A percentile compares a stretch with the other conserved stretches of the same genome.
Evolutionary conservation across 352 stramenopile genomes (phyloP).

Genomic region (Globisporangium parvum): DNA sequence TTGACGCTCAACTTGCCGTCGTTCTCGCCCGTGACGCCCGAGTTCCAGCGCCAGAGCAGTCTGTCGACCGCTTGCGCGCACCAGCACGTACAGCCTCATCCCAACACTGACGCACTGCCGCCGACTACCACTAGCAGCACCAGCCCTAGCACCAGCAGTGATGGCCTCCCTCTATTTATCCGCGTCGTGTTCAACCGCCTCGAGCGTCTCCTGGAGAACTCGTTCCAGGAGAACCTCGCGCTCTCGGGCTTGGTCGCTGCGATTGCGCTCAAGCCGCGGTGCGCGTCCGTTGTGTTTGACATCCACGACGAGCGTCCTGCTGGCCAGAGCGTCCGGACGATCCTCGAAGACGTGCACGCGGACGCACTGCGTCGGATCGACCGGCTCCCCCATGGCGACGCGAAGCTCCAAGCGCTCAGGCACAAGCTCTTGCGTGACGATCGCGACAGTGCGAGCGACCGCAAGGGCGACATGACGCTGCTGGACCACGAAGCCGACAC

Average conservation of each 20-base stretch:
- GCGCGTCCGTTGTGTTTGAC: constrained; percentile 47
- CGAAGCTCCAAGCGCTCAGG: constrained; percentile 42
- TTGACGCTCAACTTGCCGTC: constrained; percentile 64
- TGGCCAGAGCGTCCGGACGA: constrained; percentile 54
- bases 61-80: neutral
- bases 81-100: too few species aligned
- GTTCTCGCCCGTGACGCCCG: constrained; percentile 47
- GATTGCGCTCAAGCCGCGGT: constrained; percentile 61
- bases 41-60: constrained; percentile 12
- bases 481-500: constrained; percentile 65
- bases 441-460: constrained; percentile 34
- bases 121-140: neutral
- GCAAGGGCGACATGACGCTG: constrained; percentile 33
- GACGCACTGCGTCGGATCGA: constrained; percentile 59
- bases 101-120: neutral
- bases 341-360: constrained; percentile 77
- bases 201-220: constrained; percentile 74
- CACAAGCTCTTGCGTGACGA: constrained; percentile 62
- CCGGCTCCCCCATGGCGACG: constrained; percentile 43
- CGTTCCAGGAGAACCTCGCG: constrained; percentile 77
- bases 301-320: constrained; percentile 27
- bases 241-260: constrained; percentile 70
- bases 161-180: constrained; percentile 43
- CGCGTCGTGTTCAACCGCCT: constrained; percentile 72
- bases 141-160: neutral